Conservation (phyloP, 1,139 yeast species). For the Scheffersomyces titani region DNA sequence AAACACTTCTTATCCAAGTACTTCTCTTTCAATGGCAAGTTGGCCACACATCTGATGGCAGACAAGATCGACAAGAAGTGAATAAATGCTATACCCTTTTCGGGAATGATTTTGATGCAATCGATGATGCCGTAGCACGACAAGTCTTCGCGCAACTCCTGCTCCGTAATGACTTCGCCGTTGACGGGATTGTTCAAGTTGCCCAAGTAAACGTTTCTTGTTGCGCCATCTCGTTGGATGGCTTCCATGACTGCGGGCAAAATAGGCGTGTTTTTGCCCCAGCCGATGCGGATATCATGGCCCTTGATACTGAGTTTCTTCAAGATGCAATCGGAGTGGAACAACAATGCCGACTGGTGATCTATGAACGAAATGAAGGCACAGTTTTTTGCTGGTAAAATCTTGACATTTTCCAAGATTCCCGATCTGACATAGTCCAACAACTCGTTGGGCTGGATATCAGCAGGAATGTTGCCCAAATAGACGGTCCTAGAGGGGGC, state of each 20-base stretch:
- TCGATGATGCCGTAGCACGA: conserved; percentile 56
- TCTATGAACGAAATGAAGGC: conserved; percentile 65
- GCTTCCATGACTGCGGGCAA: conserved; percentile 71
- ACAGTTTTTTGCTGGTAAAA: conserved; percentile 57
- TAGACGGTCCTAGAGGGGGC: conserved; percentile 88
- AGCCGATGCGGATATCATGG: conserved; percentile 62
- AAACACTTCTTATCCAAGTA: conserved; percentile 59
- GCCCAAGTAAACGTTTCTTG: conserved; percentile 87
- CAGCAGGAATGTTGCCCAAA: conserved; percentile 85
- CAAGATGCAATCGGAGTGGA: conserved; percentile 62
- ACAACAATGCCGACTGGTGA: conserved; percentile 59
- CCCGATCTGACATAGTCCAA: conserved; percentile 92
- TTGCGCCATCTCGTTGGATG: conserved; percentile 84
- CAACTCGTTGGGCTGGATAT: conserved; percentile 76
- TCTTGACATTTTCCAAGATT: conserved; percentile 72
- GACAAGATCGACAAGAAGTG: conserved; percentile 60
- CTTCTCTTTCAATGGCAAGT: conserved; percentile 54
- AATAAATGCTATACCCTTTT: conserved; percentile 61
- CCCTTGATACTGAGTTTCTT: conserved; percentile 58
- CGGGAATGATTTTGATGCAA: conserved; percentile 57
- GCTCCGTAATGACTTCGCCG: conserved; percentile 56
- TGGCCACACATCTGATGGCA: conserved; percentile 60
- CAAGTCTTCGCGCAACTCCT: conserved; percentile 53
- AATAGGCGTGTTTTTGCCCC: conserved; percentile 69
- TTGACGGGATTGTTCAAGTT: conserved; percentile 54